Evolutionary conservation across 2,329 filamentous ascomycete species (phyloP), one percentile per base, ranked within the genome.

Genomic region (Claviceps lovelessii): DNA sequence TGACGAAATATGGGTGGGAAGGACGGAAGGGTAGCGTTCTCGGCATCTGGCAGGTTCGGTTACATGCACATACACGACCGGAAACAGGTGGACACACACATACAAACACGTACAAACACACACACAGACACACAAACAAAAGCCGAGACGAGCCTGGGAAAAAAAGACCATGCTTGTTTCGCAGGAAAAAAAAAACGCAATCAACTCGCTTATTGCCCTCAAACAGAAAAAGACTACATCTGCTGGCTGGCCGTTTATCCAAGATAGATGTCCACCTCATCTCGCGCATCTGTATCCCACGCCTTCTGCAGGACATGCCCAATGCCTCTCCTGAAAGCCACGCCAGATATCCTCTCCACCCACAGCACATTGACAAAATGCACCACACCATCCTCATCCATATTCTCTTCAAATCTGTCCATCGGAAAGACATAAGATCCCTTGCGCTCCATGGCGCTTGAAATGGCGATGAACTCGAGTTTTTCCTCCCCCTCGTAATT

Each of bases 281-380:
- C 68, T 56, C 64, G 65, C 6, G 66, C 67, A 46, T 72, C 66
- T 5, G 64, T 63, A 35, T 72, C 69, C 72, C 72, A 75, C 1
- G 65, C 68, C 57, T 66, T 66, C 55, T 67, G 63, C 49, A 74
- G 53, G 5, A 75, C 65, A 58, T 74, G 72, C 0, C 72, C 72
- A 33, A 75, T 62, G 3, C 72, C 72, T 33, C 72, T 60, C 19
- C 72, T 61, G 55, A 70, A 73, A 7, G 67, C 67, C 54, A 74
- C 64, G 17, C 67, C 72, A 10, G 71, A 70, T 23, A 74, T 72
- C 29, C 71, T 63, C 64, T 75, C 72, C 19, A 75, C 67, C 72
- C 72, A 75, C 37, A 75, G 58, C 44, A 75, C 72, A 33, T 75
- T 75, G 19, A 74, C 69, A 60, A 74, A 70, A 55, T 76, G 72